Percentiles rank a stretch among this genome's conserved stretches.
Conservation (phyloP, 768 basidiomycete species). For the Dictyophora rubrovolvata region DNA sequence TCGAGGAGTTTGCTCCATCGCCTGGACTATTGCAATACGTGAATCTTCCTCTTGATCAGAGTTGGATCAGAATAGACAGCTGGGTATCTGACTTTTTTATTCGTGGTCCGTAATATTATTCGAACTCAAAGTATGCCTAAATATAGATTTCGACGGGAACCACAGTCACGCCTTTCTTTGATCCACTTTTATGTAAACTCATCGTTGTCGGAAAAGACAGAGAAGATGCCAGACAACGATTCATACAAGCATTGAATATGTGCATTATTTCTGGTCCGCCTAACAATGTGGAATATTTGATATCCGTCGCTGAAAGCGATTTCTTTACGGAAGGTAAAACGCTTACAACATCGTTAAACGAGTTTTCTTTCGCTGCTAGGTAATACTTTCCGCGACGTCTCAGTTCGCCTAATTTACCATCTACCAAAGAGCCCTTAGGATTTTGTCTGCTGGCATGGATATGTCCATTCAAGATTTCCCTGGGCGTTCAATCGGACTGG, state of each 20-base stretch:
- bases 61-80: conserved; percentile 52
- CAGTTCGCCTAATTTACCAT: not conserved
- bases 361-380: conserved; percentile 32
- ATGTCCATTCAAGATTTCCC: conserved; percentile 50
- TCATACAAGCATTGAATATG: conserved; percentile 28
- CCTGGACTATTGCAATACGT: conserved; percentile 57
- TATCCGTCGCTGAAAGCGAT: conserved; percentile 30
- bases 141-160: conserved; percentile 40
- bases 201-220: conserved; percentile 41
- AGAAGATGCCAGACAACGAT: conserved; percentile 33
- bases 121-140: conserved; percentile 8
- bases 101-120: not conserved
- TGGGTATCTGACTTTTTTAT: conserved; percentile 35
- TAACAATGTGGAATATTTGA: conserved; percentile 47
- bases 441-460: conserved; percentile 46
- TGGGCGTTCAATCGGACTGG: conserved; percentile 40
- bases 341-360: conserved; percentile 40
- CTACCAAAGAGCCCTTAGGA: conserved; percentile 35
- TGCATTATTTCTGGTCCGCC: conserved; percentile 46
- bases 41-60: conserved; percentile 23
- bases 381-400: conserved; percentile 18
- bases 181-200: conserved; percentile 51
- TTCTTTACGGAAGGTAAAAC: conserved; percentile 33
- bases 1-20: conserved; percentile 43
- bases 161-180: conserved; percentile 41